phyloP scores from a whole-genome alignment of 345 rosid genomes.

The Lepidium didymum region DNA sequence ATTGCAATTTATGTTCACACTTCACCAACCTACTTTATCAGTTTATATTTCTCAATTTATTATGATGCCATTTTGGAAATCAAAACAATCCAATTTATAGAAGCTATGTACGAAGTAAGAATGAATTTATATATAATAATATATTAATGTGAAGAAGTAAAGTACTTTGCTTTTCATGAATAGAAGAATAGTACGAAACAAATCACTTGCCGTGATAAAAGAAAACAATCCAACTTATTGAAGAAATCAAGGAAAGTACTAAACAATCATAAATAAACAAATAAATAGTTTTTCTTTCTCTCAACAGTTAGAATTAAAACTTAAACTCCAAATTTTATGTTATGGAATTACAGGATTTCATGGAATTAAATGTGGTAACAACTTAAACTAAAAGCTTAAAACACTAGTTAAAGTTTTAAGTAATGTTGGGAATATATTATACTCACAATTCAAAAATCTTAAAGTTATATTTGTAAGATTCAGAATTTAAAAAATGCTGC shows the following conservation, averaged over 20 bases:
- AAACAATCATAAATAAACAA: background rate
- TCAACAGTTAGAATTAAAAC: too few species aligned
- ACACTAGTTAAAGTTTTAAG: too few species aligned
- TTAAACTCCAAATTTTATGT: too few species aligned
- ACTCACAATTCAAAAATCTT: too few species aligned
- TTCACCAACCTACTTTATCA: background rate
- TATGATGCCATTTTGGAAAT: background rate
- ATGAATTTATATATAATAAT: background rate
- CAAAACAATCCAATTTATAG: background rate
- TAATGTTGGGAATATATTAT: too few species aligned
- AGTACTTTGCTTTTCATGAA: background rate
- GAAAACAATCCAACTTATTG: background rate
- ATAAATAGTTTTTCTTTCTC: too few species aligned
- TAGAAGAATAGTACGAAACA: background rate
- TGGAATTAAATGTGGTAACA: too few species aligned
- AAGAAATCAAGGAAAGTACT: constrained; percentile 12
- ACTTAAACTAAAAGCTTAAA: too few species aligned
- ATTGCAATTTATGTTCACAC: background rate
- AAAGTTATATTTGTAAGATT: too few species aligned
- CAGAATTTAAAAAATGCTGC: background rate
- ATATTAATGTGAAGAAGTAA: background rate
- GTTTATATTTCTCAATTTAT: background rate
- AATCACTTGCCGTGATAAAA: background rate
- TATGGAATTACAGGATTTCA: too few species aligned
- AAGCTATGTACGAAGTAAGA: background rate